These are phyloP conservation scores for Wilcoxina mikolae DNA, from an alignment of 495 filamentous ascomycete genomes.

Conservation along the genomic window DNA sequence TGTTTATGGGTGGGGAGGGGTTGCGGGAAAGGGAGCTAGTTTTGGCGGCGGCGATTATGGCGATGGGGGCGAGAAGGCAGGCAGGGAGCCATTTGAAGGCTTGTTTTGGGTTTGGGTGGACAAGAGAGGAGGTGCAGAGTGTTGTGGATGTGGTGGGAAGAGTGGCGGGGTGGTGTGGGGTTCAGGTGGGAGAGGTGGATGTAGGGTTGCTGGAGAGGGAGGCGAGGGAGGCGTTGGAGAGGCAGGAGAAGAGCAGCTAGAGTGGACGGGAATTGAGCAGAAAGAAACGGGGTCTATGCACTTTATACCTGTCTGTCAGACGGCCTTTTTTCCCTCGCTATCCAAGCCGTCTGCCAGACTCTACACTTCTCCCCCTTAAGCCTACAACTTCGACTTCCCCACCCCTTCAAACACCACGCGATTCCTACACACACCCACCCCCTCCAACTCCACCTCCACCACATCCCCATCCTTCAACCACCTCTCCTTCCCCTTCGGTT, in stretches of 20 bases:
- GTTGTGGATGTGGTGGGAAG: background rate
- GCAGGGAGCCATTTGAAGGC: constrained; percentile 5
- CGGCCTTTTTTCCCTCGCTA: too few species aligned
- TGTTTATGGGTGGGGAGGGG: background rate
- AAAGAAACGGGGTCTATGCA: too few species aligned
- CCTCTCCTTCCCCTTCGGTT: constrained; percentile 48
- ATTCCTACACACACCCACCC: constrained; percentile 56
- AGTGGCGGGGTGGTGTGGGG: background rate
- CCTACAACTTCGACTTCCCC: constrained; percentile 36
- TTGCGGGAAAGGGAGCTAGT: constrained; percentile 1
- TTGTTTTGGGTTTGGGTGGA: constrained; percentile 7
- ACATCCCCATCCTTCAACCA: constrained; percentile 71
- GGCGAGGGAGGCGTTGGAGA: background rate
- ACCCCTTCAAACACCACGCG: constrained; percentile 50
- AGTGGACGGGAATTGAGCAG: too few species aligned
- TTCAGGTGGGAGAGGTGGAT: background rate
- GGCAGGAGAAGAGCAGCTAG: background rate
- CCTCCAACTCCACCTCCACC: constrained; percentile 60
- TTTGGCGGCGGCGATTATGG: background rate
- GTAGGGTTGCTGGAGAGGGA: background rate
- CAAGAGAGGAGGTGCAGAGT: background rate
- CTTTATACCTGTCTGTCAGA: too few species aligned
- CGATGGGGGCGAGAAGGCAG: constrained; percentile 3
- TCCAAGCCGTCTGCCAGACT: too few species aligned
- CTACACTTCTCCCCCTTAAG: too few species aligned